A percentile compares a stretch with the other conserved stretches of the same genome.
These are phyloP conservation scores for Cystobasidium pallidum DNA, from an alignment of 1,284 basidiomycete species.

Conservation along the genomic window DNA sequence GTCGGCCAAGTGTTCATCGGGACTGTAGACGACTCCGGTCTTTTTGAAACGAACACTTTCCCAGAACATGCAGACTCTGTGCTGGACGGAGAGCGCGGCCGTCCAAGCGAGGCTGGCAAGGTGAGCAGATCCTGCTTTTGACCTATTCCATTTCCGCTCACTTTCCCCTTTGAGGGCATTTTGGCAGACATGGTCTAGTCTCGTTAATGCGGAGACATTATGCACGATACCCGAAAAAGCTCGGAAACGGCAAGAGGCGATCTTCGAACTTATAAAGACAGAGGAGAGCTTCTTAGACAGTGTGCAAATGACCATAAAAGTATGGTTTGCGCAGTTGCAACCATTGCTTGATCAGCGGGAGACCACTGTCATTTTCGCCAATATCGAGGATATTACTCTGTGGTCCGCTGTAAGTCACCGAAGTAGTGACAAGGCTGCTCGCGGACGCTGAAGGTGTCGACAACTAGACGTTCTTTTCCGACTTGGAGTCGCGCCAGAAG, in stretches of 20 bases:
- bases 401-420: constrained; percentile 71
- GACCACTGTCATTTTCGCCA: constrained; percentile 82
- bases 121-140: background rate
- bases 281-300: constrained; percentile 86
- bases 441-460: constrained; percentile 27
- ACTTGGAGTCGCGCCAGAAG: constrained; percentile 86
- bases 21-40: no score
- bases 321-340: constrained; percentile 81
- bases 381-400: constrained; percentile 85
- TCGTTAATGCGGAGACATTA: constrained; percentile 79
- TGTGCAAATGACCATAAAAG: constrained; percentile 80
- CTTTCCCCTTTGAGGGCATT: no score
- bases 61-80: no score
- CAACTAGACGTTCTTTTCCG: constrained; percentile 72
- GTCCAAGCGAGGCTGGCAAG: background rate
- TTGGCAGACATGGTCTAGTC: constrained; percentile 79
- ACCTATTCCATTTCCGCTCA: no score
- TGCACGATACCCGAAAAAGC: constrained; percentile 75
- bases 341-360: constrained; percentile 75
- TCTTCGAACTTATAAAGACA: constrained; percentile 88
- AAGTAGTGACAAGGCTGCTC: no score
- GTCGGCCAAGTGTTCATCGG: no score
- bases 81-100: no score
- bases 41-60: no score
- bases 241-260: constrained; percentile 82